Conservation (phyloP, 768 basidiomycete genomes). For the Macrolepiota dolichaula region DNA sequence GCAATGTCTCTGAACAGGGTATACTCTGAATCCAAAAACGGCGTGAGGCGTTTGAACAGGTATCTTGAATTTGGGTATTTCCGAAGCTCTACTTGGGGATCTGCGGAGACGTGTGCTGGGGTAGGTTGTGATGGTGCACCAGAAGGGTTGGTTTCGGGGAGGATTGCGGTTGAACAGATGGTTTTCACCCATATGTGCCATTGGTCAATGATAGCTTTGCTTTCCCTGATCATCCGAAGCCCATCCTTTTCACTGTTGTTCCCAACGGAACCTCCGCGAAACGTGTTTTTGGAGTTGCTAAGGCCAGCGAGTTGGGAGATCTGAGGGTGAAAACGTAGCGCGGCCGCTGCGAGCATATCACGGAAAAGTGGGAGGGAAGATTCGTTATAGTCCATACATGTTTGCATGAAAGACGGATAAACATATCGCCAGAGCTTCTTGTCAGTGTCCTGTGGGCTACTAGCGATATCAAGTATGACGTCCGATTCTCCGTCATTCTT, state of each 20-base stretch:
- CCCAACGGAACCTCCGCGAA: conserved; percentile 41
- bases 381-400: conserved; percentile 47
- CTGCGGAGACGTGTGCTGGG: conserved; percentile 21
- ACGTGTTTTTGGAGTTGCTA: conserved; percentile 29
- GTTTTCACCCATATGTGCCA: conserved; percentile 85
- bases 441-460: conserved; percentile 67
- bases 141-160: conserved; percentile 65
- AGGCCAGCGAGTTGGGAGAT: conserved; percentile 76
- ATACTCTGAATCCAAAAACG: conserved; percentile 86
- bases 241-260: conserved; percentile 53
- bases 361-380: conserved; percentile 50
- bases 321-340: conserved; percentile 64
- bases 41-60: conserved; percentile 80
- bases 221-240: conserved; percentile 49
- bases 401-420: conserved; percentile 62
- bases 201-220: conserved; percentile 61
- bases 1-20: conserved; percentile 81
- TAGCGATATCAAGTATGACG: conserved; percentile 63
- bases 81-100: conserved; percentile 75
- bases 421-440: conserved; percentile 72
- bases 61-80: conserved; percentile 79
- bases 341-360: conserved; percentile 64
- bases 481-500: conserved; percentile 52
- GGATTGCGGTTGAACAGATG: conserved; percentile 76
- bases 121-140: conserved; percentile 50